Evolutionary conservation across 495 filamentous ascomycete species (phyloP), one percentile per base, ranked within the genome.

Genomic region (Oidiodendron maius): DNA sequence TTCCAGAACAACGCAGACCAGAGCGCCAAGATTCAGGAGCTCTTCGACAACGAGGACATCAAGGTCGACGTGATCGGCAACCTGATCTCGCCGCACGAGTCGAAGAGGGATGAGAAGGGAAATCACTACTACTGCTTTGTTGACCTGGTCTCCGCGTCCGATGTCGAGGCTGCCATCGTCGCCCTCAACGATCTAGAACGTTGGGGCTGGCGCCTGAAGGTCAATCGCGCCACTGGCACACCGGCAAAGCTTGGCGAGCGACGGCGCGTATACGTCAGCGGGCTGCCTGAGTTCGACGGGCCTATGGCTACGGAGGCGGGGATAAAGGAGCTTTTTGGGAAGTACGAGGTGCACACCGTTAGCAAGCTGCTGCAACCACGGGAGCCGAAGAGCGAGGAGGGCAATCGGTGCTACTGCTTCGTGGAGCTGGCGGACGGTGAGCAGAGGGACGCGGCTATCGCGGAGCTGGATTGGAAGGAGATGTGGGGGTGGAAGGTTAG

Each of bases 91-190:
- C 76, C 78, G 13, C 78, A 80, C 55, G 67, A 71, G 2, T 71
- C 74, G 13, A 72, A 73, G 44, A 62, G 67, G 28, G 64, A 70
- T 22, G 68, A 71, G 32, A 64, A 72, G 0, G 79, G 78, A 48
- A 72, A 80, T 52, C 74, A 83, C 57, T 77, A 86, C 64, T 84
- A 82, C 64, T 75, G 79, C 52, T 86, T 85, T 56, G 77, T 86
- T 16, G 83, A 86, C 58, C 74, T 86, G 42, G 58, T 61, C 37
- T 77, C 65, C 44, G 55, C 65, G 1, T 71, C 81, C 44, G 77
- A 84, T 46, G 78, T 78, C 5, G 61, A 77, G 3, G 2, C 12
- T n/a, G 51, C 51, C 3, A 46, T 50, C 10, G 17, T 16, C 11
- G 32, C 24, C 16, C 42, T 54, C 15, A 11, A 54, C 26, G 40